Evolutionary conservation across 2,329 filamentous ascomycete genomes (phyloP).

Genomic region (Fusarium zealandicum): DNA sequence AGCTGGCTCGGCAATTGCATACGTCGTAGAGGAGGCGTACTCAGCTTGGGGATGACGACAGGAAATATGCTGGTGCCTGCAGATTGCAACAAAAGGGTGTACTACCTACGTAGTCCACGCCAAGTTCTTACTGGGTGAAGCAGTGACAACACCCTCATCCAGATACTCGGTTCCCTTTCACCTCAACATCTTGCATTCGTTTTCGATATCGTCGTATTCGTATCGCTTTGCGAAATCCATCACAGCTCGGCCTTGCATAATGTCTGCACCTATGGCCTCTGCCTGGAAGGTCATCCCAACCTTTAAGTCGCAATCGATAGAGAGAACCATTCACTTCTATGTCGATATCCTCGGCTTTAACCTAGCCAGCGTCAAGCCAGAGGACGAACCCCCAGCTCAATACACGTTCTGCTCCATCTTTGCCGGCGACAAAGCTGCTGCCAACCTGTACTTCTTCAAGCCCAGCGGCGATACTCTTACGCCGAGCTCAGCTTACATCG

Average conservation of each 20-base stretch:
- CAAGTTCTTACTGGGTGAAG: conserved; percentile 6
- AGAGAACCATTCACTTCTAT: conserved; percentile 18
- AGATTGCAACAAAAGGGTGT: conserved; percentile 13
- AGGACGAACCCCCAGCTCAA: conserved; percentile 8
- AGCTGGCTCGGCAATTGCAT: conserved; percentile 7
- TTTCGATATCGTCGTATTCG: conserved; percentile 23
- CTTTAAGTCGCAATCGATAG: conserved; percentile 26
- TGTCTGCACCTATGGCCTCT: conserved; percentile 17
- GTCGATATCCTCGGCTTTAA: conserved; percentile 19
- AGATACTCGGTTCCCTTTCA: not conserved
- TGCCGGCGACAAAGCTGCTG: conserved; percentile 24
- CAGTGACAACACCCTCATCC: not conserved
- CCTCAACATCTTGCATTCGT: not conserved
- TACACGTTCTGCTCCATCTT: conserved; percentile 25
- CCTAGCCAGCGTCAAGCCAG: conserved; percentile 16
- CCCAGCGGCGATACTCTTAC: conserved; percentile 3
- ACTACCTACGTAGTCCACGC: no score
- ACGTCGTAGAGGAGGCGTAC: conserved; percentile 22
- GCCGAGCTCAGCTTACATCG: conserved; percentile 22
- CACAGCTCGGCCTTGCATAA: not conserved
- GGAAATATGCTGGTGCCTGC: conserved; percentile 14
- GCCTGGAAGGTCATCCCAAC: conserved; percentile 29
- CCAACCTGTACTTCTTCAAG: conserved; percentile 32
- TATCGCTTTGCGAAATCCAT: not conserved
- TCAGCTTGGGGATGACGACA: conserved; percentile 30